phyloP scores from a whole-genome alignment of 306 rosid genomes.

The Fragaria nilgerrensis region DNA sequence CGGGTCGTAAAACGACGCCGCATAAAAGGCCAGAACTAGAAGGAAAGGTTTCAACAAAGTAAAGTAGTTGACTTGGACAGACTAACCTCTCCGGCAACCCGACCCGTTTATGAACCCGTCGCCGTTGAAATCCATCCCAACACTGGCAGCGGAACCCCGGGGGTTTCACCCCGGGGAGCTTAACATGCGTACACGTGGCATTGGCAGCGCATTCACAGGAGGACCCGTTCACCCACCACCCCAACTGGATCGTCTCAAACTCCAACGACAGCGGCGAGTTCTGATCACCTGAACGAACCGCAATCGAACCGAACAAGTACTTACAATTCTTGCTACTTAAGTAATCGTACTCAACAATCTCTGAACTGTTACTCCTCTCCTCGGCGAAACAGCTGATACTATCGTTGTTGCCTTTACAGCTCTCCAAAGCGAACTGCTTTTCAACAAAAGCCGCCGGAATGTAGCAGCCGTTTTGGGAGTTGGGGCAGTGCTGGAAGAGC shows the following conservation, averaged over 20 bases:
- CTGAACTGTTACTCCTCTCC: not conserved
- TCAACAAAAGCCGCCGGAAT: constrained; percentile 34
- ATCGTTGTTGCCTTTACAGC: constrained; percentile 24
- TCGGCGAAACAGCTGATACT: constrained; percentile 50
- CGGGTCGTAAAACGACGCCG: not conserved
- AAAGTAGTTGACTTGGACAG: constrained; percentile 15
- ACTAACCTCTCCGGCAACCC: constrained; percentile 78
- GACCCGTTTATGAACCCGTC: constrained; percentile 54
- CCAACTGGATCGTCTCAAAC: constrained; percentile 58
- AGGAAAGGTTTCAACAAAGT: not conserved
- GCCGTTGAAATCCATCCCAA: constrained; percentile 43
- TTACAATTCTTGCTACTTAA: constrained; percentile 26
- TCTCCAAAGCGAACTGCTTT: constrained; percentile 10
- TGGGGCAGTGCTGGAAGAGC: constrained; percentile 48
- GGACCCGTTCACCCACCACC: constrained; percentile 65
- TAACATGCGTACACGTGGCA: constrained; percentile 18
- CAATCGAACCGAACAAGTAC: constrained; percentile 48
- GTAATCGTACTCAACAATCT: constrained; percentile 12
- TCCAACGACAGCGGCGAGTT: constrained; percentile 34
- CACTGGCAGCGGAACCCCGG: constrained; percentile 67
- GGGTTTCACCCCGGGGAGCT: fast-evolving
- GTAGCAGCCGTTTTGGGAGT: constrained; percentile 32
- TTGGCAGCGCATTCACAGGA: constrained; percentile 23
- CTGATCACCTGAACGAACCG: constrained; percentile 25
- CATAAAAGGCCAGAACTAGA: not conserved